Evolutionary conservation across 306 rosid genomes (phyloP).

Genomic region (Delonix regia): DNA sequence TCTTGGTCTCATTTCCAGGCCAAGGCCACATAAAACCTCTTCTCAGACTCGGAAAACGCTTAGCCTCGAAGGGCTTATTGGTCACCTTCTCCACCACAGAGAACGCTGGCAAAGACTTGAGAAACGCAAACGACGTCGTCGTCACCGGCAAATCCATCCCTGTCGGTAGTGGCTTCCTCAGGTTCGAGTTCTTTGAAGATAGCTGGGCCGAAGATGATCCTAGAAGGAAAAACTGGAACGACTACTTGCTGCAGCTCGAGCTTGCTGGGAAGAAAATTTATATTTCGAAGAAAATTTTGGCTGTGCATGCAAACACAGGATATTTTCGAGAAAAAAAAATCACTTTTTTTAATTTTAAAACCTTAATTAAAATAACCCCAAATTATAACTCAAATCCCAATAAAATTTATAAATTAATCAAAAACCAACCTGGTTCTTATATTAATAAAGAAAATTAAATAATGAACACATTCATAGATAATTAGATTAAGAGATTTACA

Average conservation of each 20-base stretch:
- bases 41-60: conserved; percentile 62
- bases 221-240: background rate
- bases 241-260: background rate
- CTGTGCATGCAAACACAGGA: no score
- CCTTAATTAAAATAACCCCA: no score
- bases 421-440: no score
- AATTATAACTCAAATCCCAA: no score
- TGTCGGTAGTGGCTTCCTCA: conserved; percentile 56
- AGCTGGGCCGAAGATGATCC: conserved; percentile 1
- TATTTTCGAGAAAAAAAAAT: no score
- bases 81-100: conserved; percentile 59
- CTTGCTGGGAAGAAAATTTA: background rate
- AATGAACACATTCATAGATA: no score
- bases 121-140: conserved; percentile 45
- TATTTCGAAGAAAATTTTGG: no score
- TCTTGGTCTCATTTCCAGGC: conserved; percentile 63
- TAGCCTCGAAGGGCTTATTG: conserved; percentile 63
- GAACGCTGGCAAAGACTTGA: conserved; percentile 44
- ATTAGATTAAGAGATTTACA: no score
- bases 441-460: no score
- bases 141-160: conserved; percentile 31
- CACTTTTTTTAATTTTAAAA: no score
- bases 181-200: conserved; percentile 44
- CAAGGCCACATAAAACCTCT: conserved; percentile 85
- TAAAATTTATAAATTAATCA: no score